Evolutionary conservation across 2,329 filamentous ascomycete species (phyloP), one percentile per base, ranked within the genome.

Genomic region (Xylariaceae sp.): DNA sequence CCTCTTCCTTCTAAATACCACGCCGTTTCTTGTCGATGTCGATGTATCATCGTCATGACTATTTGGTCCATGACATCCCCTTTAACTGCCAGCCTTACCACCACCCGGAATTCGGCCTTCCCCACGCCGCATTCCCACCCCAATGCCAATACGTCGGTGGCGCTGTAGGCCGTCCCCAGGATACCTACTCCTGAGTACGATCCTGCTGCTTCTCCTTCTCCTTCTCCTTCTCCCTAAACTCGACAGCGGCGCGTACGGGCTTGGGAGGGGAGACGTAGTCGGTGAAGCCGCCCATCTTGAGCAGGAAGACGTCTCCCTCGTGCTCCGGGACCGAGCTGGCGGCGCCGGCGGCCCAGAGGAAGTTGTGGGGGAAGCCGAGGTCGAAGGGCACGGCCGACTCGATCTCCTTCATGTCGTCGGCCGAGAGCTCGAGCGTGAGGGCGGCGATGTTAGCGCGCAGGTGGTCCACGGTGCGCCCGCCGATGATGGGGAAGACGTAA

Each of bases 391-490:
- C 60, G 9, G 71, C 68, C 3, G 54, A 56, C 45, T 82, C 76
- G 41, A 82, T 73, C 44, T 71, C 67, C 18, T 63, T 56, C 7
- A 81, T 62, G 37, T 82, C 73, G 6, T 73, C 66, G 0, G 69
- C 60, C 0, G 66, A 68, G 34, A 81, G 58, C 16, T 56, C 49
- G 23, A 81, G 54, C 4, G 54, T 63, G 39, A 82, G 51, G 0
- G 73, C 75, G 50, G 72, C 63, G 41, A 82, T 75, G 51, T 79
- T 81, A 12, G 66, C 64, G 39, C 66, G 52, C 8, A 77, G 51
- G 39, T 78, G 72, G 48, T 74, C 69, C 18, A 72, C 51, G 50
- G 70, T 76, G 9, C 71, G 59, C 0, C 69, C 69, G 2, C 73
- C 74, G 9, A 77, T 52, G 32, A 78, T 67, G 1, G 73, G 73